phyloP scores from a whole-genome alignment of 2,329 filamentous ascomycete genomes.

The Monilinia fructicola region DNA sequence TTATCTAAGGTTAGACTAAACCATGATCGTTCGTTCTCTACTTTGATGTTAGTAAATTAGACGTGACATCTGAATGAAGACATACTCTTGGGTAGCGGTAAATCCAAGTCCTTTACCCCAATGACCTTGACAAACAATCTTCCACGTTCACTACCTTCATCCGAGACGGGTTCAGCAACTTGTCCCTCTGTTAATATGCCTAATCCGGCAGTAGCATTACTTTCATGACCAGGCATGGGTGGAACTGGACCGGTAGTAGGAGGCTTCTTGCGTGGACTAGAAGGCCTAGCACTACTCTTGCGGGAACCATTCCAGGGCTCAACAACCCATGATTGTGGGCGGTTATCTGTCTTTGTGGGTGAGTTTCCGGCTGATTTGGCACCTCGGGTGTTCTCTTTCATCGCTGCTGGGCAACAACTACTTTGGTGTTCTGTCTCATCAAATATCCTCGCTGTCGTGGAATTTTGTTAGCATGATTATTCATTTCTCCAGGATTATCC shows the following conservation, averaged over 20 bases:
- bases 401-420: conserved; percentile 82
- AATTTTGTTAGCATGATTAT: conserved; percentile 60
- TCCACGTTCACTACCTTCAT: conserved; percentile 83
- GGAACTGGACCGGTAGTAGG: conserved; percentile 61
- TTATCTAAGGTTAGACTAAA: conserved; percentile 98
- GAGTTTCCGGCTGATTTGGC: conserved; percentile 66
- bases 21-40: conserved; percentile 85
- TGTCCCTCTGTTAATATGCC: conserved; percentile 62
- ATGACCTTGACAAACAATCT: conserved; percentile 98
- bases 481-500: conserved; percentile 21
- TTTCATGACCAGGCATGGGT: conserved; percentile 84
- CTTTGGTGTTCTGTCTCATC: conserved; percentile 97
- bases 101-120: conserved; percentile 90
- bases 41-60: conserved; percentile 33
- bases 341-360: conserved; percentile 66
- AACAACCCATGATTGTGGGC: conserved; percentile 90
- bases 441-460: conserved; percentile 86
- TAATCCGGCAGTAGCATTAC: conserved; percentile 61
- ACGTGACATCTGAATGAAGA: background rate
- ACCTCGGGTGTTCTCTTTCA: conserved; percentile 55
- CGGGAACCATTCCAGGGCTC: conserved; percentile 94
- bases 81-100: conserved; percentile 83
- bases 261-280: conserved; percentile 44
- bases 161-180: conserved; percentile 50
- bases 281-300: conserved; percentile 58